Evolutionary conservation across 2,329 filamentous ascomycete species (phyloP).

Genomic region (Ophiostoma sp.): DNA sequence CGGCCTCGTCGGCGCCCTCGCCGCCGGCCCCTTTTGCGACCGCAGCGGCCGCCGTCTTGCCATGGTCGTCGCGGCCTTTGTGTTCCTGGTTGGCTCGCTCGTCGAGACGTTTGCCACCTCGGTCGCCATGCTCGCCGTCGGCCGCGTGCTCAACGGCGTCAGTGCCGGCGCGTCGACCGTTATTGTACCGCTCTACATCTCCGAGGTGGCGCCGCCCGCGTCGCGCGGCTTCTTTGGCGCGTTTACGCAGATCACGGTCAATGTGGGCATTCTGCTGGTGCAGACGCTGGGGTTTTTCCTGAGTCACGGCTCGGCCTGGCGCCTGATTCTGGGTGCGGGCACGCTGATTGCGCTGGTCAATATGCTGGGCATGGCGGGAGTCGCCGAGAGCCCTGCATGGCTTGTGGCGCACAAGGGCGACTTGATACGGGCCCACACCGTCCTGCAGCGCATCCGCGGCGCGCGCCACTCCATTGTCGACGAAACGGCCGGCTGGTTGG

Average conservation of each 20-base stretch:
- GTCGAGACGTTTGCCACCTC: conserved; percentile 67
- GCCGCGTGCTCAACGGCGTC: conserved; percentile 73
- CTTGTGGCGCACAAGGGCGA: conserved; percentile 58
- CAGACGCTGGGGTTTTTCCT: conserved; percentile 85
- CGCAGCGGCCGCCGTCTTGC: conserved; percentile 67
- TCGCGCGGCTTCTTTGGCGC: conserved; percentile 73
- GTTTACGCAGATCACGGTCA: conserved; percentile 91
- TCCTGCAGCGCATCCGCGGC: conserved; percentile 72
- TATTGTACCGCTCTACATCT: conserved; percentile 90
- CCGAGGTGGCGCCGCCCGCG: conserved; percentile 73
- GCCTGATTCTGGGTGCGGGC: conserved; percentile 72
- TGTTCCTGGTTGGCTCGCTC: conserved; percentile 70
- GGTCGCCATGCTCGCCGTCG: conserved; percentile 63
- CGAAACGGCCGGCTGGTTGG: conserved; percentile 62
- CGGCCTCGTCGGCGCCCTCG: conserved; percentile 76
- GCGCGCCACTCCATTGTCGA: conserved; percentile 61
- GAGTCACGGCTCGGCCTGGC: conserved; percentile 74
- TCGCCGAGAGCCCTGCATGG: conserved; percentile 86
- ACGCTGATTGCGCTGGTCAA: conserved; percentile 64
- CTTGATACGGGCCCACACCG: conserved; percentile 55
- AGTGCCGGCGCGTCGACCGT: conserved; percentile 87
- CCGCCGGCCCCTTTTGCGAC: conserved; percentile 72
- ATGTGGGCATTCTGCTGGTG: conserved; percentile 77
- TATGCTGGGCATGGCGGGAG: conserved; percentile 62
- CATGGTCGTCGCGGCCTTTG: conserved; percentile 70